Evolutionary conservation across 768 basidiomycete genomes (phyloP), one percentile per base, ranked within the genome.

Genomic region (Suillus americanus): DNA sequence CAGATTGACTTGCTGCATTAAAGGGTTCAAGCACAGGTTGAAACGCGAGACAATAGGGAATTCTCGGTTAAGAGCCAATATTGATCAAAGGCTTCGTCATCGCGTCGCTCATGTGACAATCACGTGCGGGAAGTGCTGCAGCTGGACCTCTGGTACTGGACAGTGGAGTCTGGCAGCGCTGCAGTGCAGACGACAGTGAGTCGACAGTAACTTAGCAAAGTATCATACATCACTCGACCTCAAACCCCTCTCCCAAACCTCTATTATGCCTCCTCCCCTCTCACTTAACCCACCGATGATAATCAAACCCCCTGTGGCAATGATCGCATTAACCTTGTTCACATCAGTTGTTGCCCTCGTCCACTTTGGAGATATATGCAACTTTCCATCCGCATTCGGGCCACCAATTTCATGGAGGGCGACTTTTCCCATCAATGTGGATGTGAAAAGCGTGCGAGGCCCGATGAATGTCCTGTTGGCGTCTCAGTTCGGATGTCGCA

Each of bases 301-400:
- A 30, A 91, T 72, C 51, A 79, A 79, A 38, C 79, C 77, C 1
- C 81, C 81, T 55, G 82, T 83, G 10, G 77, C 77, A 41, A 83
- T 73, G 35, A 94, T 69, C 0, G 86, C 80, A 68, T 93, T 94
- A 25, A 91, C 89, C 75, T 92, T 94, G 48, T 79, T 78, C 41
- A 86, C 68, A 16, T 73, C 69, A 51, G 72, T 69, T 50, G 81
- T 80, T 53, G 84, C 76, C 25, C 75, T 75, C 60, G 76, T 78
- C 85, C 87, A 89, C 8, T 75, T 68, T 38, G 81, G 77, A 46
- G 80, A 77, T 35, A 88, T 61, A 54, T 75, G 73, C 48, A 85
- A 65, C 16, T 77, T 74, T 6, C 78, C 79, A 33, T 77, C 71
- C 9, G 72, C 73, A 12, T 76, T 75, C 55, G 80, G 77, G 43